Base-by-base conservation (phyloP, 331 rosid species). In the Malus hybrid region DNA sequence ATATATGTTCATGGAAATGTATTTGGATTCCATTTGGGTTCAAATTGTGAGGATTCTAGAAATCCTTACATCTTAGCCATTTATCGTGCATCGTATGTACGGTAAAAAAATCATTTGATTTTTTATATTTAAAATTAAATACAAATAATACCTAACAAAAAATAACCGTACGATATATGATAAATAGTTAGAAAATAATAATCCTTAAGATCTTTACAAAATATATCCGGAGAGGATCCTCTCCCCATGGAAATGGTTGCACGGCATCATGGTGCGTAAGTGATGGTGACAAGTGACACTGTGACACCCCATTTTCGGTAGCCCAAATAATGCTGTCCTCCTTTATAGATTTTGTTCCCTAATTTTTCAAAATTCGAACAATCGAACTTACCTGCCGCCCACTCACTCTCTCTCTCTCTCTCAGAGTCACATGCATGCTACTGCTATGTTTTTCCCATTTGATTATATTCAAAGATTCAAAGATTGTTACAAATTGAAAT, bases 401-500 rank as follows among this genome's bases (percentile, higher is more conserved):
- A 39, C 44, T 8, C 42, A 2, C 42, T 36, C 42, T 36, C 42
- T 36, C 63, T n/a, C 29, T 50, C 55, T 46, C 39, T 34, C 53
- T 13, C 18, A 0, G 3, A 1, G 39, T 34, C 39, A 2, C 46
- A 2, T 6, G 57, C 57, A 52, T 16, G n/a, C 44, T 39, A 39
- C 11, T 39, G 46, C 46, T 39, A 39, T 39, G 46, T 1, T 39
- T 39, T 39, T 39, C 46, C 46, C 87, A 78, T 90, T 92, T 66
- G 92, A 82, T 82, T 94, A 90, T 20, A 39, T 62, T 62, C 66
- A 62, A 62, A 28, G 4, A 26, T 62, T 26, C 36, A 14, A 16
- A 61, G 16, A 26, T 28, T 2, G 64, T 15, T 11, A 53, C 7
- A 52, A 70, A 70, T 58, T 70, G 10, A 6, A 30, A 29, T 52